These are phyloP conservation scores for Arachis stenosperma DNA, from an alignment of 306 rosid species.

Conservation along the genomic window DNA sequence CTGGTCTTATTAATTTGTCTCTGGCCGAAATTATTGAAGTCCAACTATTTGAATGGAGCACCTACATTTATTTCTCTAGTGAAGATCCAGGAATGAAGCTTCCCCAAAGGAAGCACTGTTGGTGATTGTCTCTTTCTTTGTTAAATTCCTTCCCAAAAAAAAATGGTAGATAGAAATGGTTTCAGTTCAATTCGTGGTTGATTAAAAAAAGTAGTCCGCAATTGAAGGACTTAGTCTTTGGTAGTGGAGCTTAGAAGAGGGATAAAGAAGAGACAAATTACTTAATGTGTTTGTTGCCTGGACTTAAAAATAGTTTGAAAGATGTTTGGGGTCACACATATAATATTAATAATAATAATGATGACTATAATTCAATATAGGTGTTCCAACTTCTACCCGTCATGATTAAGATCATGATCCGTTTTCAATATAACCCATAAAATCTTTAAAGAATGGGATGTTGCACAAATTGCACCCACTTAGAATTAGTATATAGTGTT, in stretches of 20 bases:
- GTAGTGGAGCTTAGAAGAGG: slow-evolving; percentile 33
- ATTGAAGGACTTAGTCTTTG: slow-evolving; percentile 45
- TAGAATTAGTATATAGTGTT: not conserved
- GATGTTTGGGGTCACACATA: not conserved
- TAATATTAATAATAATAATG: not conserved
- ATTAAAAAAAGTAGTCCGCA: slow-evolving; percentile 34
- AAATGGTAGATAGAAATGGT: not conserved
- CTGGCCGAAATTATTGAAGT: slow-evolving; percentile 36
- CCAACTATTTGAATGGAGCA: not conserved
- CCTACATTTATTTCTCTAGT: not conserved
- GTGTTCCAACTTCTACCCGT: slow-evolving; percentile 40
- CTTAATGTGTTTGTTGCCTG: slow-evolving; percentile 21
- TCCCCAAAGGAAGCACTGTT: slow-evolving; percentile 31
- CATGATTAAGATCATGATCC: slow-evolving; percentile 37
- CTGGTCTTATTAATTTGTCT: not conserved
- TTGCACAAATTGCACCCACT: slow-evolving; percentile 16
- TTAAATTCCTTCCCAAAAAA: not conserved
- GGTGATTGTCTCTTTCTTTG: slow-evolving; percentile 13
- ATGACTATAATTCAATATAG: slow-evolving; percentile 38
- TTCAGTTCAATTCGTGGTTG: not conserved
- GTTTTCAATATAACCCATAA: slow-evolving; percentile 34
- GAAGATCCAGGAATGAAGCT: slow-evolving; percentile 21
- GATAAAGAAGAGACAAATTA: slow-evolving; percentile 25
- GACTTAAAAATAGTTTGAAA: slow-evolving; percentile 28
- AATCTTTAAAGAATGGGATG: slow-evolving; percentile 18